Percentiles rank a stretch among this genome's conserved stretches.
Conservation (phyloP, 2,329 filamentous ascomycete genomes). For the Alternaria sp. region DNA sequence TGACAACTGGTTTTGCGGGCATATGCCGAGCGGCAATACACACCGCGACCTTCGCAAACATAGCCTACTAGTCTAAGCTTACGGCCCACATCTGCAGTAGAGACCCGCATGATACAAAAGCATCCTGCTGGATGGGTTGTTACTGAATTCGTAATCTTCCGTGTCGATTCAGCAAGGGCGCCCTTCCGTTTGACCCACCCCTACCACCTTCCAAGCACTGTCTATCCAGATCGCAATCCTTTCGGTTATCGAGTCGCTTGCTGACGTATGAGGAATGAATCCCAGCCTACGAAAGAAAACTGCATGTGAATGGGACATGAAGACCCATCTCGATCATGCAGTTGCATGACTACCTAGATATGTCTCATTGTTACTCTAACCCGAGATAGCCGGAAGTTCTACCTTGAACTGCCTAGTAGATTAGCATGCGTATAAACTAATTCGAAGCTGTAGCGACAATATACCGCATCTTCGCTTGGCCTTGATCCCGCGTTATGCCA, state of each 20-base stretch:
- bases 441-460: not conserved
- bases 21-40: not conserved
- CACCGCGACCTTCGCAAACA: not conserved
- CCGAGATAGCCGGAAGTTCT: not conserved
- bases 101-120: not conserved
- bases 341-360: not conserved
- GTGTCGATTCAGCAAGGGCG: slow-evolving; percentile 1
- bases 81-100: not conserved
- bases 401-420: not conserved
- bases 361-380: not conserved
- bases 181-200: not conserved
- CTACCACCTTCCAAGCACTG: not conserved
- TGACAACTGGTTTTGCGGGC: not conserved
- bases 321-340: not conserved
- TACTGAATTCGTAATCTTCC: not conserved
- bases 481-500: not conserved
- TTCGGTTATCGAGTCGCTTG: not conserved
- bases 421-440: not conserved
- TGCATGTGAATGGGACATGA: not conserved
- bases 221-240: not conserved
- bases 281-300: not conserved
- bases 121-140: not conserved
- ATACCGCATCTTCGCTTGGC: not conserved
- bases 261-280: not conserved
- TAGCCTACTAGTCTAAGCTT: not conserved